Base-by-base conservation (phyloP, 192 early-diverging fungal species). In the Linnemannia exigua region DNA sequence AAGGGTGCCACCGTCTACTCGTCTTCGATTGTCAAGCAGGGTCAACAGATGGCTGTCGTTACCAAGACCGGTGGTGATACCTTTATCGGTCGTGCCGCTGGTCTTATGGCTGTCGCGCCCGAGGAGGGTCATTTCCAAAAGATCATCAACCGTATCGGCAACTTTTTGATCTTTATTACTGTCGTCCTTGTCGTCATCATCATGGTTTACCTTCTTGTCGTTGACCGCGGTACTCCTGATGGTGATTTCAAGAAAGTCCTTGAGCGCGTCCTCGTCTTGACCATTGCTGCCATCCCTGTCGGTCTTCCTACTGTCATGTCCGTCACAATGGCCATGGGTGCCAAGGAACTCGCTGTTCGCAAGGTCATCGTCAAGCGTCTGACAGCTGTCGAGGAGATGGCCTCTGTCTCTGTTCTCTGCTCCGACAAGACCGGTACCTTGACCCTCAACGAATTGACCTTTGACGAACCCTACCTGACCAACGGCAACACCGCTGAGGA, bases 121-220 rank as follows among this genome's bases (percentile, higher is more conserved):
- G 97, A 99, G 81, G 92, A 95, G 84, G 97, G 97, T 74, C 97
- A 98, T 88, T 99, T 99, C 91, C 97, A 99, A 87, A 99, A 97
- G 89, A 92, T 98, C 70, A 95, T 98, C 92, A 96, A 95, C 86
- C 89, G 91, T 77, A 98, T 99, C 75, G 97, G 97, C 37, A 96
- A 98, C 90, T 97, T 98, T 79, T 90, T 98, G 47, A 94, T 99
- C 61, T 86, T 94, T 75, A 95, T 97, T 80, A 96, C 95, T n/a
- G 86, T 93, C 50, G 89, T 94, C 33, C 88, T 95, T 72, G 95
- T 96, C 61, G 58, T 94, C 33, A 94, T 98, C 75, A 94, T 97
- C 77, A 92, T 97, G 81, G 81, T 95, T 63, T 94, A 92, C 79
- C 87, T 95, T 52, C 77, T 95, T 70, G 85, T 93, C 47, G 81